phyloP scores from a whole-genome alignment of 805 yeast species.

The Debaryomyces castellii region DNA sequence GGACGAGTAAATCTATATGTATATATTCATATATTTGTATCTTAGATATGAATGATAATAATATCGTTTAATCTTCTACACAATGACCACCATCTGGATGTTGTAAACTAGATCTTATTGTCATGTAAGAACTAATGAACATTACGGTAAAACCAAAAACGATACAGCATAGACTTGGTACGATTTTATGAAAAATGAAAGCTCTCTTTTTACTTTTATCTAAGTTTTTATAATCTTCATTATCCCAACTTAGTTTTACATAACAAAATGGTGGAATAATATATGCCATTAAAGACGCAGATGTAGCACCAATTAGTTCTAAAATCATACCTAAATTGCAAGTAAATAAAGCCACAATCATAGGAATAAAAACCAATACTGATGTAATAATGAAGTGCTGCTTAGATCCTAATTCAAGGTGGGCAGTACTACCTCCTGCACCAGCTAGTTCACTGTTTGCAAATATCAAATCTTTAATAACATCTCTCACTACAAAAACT shows the following conservation, averaged over 20 bases:
- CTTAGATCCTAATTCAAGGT: slow-evolving; percentile 40
- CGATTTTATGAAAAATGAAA: slow-evolving; percentile 39
- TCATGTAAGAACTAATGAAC: slow-evolving; percentile 78
- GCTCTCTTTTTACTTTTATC: slow-evolving; percentile 19
- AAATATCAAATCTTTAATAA: slow-evolving; percentile 62
- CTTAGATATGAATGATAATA: neutral
- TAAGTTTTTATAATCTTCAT: slow-evolving; percentile 32
- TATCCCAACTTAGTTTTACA: slow-evolving; percentile 56
- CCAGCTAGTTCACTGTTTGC: slow-evolving; percentile 12
- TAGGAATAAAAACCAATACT: slow-evolving; percentile 60
- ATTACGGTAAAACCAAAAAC: slow-evolving; percentile 74
- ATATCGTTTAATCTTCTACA: slow-evolving; percentile 26
- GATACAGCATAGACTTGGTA: slow-evolving; percentile 62
- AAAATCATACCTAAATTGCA: slow-evolving; percentile 88
- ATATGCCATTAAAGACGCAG: slow-evolving; percentile 91
- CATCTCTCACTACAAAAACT: slow-evolving; percentile 87
- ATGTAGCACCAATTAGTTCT: slow-evolving; percentile 88
- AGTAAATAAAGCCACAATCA: slow-evolving; percentile 74
- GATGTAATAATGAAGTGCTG: slow-evolving; percentile 69
- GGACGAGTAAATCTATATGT: slow-evolving; percentile 10
- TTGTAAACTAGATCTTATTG: slow-evolving; percentile 48
- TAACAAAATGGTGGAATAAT: slow-evolving; percentile 87
- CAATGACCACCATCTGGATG: slow-evolving; percentile 50
- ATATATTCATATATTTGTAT: neutral
- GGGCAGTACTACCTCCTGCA: slow-evolving; percentile 27